These are phyloP conservation scores for Amoebophrya sp. DNA, from an alignment of 169 alveolate species.

Conservation along the genomic window DNA sequence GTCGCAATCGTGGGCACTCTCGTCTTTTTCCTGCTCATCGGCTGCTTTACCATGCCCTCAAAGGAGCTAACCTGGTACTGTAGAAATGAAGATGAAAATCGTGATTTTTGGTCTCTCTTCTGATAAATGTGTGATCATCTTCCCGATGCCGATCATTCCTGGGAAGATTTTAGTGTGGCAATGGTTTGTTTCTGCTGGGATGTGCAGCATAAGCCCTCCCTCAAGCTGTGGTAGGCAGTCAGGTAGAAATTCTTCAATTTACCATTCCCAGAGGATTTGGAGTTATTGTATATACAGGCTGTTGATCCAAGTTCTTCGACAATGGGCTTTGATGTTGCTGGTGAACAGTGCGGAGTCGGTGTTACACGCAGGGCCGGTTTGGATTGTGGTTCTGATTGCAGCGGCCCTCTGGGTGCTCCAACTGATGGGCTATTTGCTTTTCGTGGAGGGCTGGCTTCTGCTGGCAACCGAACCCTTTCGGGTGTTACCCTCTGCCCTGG, in stretches of 20 bases:
- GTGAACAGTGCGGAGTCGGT: background rate
- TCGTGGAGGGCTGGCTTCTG: background rate
- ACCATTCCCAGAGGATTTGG: no score
- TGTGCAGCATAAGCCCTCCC: no score
- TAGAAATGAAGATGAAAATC: no score
- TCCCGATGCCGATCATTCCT: no score
- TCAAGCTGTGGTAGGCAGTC: no score
- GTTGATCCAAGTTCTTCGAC: background rate
- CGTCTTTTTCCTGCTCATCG: background rate
- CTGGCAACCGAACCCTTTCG: background rate
- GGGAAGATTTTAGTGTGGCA: no score
- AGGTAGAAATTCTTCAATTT: no score
- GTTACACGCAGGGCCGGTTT: background rate
- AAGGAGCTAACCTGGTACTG: background rate
- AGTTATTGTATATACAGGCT: no score
- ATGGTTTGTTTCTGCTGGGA: no score
- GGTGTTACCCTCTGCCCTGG: background rate
- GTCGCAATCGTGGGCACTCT: background rate
- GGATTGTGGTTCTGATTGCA: background rate
- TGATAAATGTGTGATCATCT: no score
- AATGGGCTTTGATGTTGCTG: background rate
- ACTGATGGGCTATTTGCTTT: background rate
- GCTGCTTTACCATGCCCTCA: background rate
- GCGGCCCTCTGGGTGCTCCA: background rate
- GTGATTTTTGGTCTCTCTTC: no score